Percentiles rank a stretch among this genome's conserved stretches.
Conservation (phyloP, 1,139 yeast species). For the Hyphopichia burtonii region DNA sequence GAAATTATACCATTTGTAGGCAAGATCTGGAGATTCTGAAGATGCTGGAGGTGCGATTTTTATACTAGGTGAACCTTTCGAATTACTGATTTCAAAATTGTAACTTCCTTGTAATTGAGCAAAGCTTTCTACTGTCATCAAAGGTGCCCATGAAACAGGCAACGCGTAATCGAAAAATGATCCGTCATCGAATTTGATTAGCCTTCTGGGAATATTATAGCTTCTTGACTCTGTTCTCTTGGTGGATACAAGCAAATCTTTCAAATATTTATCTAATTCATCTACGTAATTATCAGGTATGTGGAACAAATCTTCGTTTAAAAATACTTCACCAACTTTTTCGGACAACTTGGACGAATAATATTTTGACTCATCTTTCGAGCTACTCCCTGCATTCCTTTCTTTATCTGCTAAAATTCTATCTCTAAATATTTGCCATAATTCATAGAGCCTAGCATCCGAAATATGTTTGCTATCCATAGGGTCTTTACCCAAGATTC, state of each 20-base stretch:
- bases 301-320: conserved; percentile 9
- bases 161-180: conserved; percentile 30
- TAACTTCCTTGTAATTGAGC: conserved; percentile 20
- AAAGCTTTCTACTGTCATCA: conserved; percentile 26
- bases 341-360: conserved; percentile 3
- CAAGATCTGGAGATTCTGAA: conserved; percentile 2
- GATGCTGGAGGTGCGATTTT: conserved; percentile 15
- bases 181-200: conserved; percentile 23
- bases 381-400: neutral
- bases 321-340: conserved; percentile 23
- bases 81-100: conserved; percentile 23
- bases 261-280: conserved; percentile 23
- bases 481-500: conserved; percentile 39
- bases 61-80: conserved; percentile 32
- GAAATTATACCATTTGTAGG: conserved; percentile 29
- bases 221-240: conserved; percentile 20
- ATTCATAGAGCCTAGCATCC: conserved; percentile 30
- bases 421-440: conserved; percentile 33
- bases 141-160: conserved; percentile 43
- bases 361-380: conserved; percentile 4
- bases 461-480: conserved; percentile 22
- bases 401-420: conserved; percentile 17
- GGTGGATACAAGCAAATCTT: conserved; percentile 24
- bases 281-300: conserved; percentile 21
- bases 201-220: conserved; percentile 25